phyloP scores from a whole-genome alignment of 345 rosid genomes.

The Syzygium oleosum region DNA sequence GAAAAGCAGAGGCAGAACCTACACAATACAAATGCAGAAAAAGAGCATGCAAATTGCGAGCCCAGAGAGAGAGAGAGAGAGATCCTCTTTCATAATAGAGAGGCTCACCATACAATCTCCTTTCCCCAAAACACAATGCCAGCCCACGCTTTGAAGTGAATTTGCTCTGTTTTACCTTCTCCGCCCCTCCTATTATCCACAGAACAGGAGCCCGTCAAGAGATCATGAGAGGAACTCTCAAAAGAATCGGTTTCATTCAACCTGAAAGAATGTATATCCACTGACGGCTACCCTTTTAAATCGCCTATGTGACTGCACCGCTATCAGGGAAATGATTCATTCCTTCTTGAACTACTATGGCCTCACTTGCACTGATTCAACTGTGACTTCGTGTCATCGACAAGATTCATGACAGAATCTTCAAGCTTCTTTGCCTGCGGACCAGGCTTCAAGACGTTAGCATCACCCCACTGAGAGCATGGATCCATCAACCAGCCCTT shows the following conservation, averaged over 20 bases:
- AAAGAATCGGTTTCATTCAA: conserved; percentile 20
- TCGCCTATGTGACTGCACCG: conserved; percentile 13
- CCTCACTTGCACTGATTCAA: conserved; percentile 80
- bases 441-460: conserved; percentile 69
- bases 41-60: neutral
- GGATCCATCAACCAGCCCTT: conserved; percentile 76
- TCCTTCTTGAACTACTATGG: conserved; percentile 3
- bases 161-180: neutral
- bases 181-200: conserved; percentile 13
- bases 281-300: conserved; percentile 3
- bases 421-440: conserved; percentile 66
- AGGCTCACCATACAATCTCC: neutral
- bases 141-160: neutral
- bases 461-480: conserved; percentile 94
- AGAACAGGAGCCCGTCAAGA: conserved; percentile 5
- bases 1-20: neutral
- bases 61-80: neutral
- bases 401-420: conserved; percentile 53
- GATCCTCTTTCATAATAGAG: neutral
- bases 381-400: conserved; percentile 62
- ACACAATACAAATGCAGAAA: neutral
- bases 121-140: neutral
- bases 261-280: conserved; percentile 21
- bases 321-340: neutral
- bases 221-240: conserved; percentile 4